Evolutionary conservation across 1,139 yeast genomes (phyloP).

Genomic region (Saccharomyces hybrid): DNA sequence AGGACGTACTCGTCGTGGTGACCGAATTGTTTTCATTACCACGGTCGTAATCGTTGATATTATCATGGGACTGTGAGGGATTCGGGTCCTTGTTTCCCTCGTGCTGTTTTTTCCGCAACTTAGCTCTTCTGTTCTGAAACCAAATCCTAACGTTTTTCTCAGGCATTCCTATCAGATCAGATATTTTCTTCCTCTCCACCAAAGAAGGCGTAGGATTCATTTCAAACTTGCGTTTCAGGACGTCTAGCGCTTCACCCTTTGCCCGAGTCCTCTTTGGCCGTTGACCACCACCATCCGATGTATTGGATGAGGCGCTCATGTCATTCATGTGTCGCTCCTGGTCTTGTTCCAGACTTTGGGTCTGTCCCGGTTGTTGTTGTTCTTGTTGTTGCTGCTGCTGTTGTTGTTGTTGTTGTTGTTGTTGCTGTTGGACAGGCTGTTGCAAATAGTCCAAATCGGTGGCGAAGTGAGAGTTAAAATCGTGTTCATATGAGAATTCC

Average conservation of each 20-base stretch:
- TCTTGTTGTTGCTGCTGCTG: not conserved
- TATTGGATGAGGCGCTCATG: not conserved
- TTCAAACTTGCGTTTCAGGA: conserved; percentile 62
- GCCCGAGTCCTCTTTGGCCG: conserved; percentile 50
- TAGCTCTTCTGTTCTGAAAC: conserved; percentile 91
- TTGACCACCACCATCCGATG: conserved; percentile 4
- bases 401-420: conserved; percentile 2
- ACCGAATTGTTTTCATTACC: not conserved
- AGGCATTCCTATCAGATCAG: conserved; percentile 74
- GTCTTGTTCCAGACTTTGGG: not conserved
- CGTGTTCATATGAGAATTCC: conserved; percentile 9
- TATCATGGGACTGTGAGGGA: not conserved
- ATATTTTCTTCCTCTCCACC: conserved; percentile 60
- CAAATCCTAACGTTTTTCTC: conserved; percentile 90
- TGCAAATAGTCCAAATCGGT: conserved; percentile 7
- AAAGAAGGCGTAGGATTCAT: conserved; percentile 66
- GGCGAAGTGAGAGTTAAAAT: conserved; percentile 9
- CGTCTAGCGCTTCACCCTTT: conserved; percentile 72
- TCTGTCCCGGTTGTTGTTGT: not conserved
- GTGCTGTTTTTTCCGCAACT: conserved; percentile 42
- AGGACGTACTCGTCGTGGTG: not conserved
- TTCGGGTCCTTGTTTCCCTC: not conserved
- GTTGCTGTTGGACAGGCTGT: not conserved
- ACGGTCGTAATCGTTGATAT: not conserved
- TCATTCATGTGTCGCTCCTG: not conserved